A percentile compares a stretch with the other conserved stretches of the same genome.
Conservation (phyloP, 345 rosid species). For the Kandelia obovata region DNA sequence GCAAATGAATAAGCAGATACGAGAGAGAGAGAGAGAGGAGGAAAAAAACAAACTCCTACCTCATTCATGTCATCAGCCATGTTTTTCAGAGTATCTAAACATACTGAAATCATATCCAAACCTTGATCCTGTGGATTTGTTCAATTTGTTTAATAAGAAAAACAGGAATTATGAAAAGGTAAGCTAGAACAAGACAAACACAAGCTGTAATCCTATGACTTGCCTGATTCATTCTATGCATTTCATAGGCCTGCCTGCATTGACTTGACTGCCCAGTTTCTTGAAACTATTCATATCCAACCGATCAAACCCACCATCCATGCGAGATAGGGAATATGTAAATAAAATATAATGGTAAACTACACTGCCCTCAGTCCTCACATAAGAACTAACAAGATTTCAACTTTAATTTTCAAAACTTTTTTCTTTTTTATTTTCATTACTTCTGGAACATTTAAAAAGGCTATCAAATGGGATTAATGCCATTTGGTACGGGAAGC, state of each 20-base stretch:
- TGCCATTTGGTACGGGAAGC: constrained; percentile 43
- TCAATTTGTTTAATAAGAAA: constrained; percentile 10
- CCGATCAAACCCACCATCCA: constrained; percentile 69
- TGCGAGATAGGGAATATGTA: neutral
- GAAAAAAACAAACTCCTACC: constrained; percentile 35
- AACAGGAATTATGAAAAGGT: neutral
- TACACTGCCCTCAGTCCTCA: too few relatives aligned
- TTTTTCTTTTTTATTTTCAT: too few relatives aligned
- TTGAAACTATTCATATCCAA: constrained; percentile 64
- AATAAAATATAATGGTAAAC: neutral
- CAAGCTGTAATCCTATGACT: constrained; percentile 12
- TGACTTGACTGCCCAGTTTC: constrained; percentile 66
- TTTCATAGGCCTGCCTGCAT: constrained; percentile 88
- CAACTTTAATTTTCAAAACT: neutral
- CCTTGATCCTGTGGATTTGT: constrained; percentile 74
- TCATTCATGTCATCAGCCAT: constrained; percentile 68
- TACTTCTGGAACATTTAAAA: neutral
- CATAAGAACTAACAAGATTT: neutral
- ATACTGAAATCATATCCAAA: constrained; percentile 83
- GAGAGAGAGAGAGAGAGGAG: neutral
- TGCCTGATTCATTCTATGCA: constrained; percentile 84
- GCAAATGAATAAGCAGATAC: neutral
- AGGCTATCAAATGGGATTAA: too few relatives aligned
- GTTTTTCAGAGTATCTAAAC: constrained; percentile 69
- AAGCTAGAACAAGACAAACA: neutral